Percentiles rank a stretch among this genome's conserved stretches.
phyloP scores from a whole-genome alignment of 768 basidiomycete species.

The Leucocoprinus leucothites region DNA sequence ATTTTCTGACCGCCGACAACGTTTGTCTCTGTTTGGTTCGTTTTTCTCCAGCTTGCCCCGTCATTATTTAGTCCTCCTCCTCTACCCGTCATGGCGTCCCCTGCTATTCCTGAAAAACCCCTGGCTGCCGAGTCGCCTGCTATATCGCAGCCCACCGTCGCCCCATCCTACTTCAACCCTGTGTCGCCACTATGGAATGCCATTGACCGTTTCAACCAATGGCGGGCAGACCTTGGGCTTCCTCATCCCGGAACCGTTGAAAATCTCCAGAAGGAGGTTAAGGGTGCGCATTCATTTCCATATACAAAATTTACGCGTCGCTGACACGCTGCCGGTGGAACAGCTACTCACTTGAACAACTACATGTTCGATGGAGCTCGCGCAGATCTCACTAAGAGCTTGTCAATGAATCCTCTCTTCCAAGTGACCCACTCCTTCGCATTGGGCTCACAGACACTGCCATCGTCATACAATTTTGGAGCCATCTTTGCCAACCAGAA shows the following conservation, averaged over 20 bases:
- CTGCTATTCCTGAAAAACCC: conserved; percentile 37
- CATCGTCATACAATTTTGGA: conserved; percentile 92
- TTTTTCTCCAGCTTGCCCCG: conserved; percentile 30
- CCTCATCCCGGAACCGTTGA: conserved; percentile 93
- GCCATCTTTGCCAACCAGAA: conserved; percentile 85
- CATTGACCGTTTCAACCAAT: conserved; percentile 72
- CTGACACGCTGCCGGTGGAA: conserved; percentile 5
- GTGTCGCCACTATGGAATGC: conserved; percentile 61
- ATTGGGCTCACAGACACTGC: conserved; percentile 79
- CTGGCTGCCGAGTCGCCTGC: conserved; percentile 32
- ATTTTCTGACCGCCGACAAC: neutral
- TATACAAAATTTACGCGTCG: neutral
- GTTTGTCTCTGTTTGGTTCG: conserved; percentile 34
- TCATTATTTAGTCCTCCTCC: conserved; percentile 19
- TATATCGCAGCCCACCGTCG: conserved; percentile 31
- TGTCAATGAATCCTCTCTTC: conserved; percentile 94
- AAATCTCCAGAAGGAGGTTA: conserved; percentile 91
- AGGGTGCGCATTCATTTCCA: conserved; percentile 49
- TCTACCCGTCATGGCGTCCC: conserved; percentile 38
- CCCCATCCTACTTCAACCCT: conserved; percentile 37
- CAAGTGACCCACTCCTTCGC: conserved; percentile 97
- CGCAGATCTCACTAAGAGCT: conserved; percentile 91
- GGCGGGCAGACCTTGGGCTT: conserved; percentile 79
- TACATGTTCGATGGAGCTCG: conserved; percentile 97
- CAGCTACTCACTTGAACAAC: conserved; percentile 90